phyloP scores from a whole-genome alignment of 2,329 filamentous ascomycete species.

The Sordariomycetes sp. region DNA sequence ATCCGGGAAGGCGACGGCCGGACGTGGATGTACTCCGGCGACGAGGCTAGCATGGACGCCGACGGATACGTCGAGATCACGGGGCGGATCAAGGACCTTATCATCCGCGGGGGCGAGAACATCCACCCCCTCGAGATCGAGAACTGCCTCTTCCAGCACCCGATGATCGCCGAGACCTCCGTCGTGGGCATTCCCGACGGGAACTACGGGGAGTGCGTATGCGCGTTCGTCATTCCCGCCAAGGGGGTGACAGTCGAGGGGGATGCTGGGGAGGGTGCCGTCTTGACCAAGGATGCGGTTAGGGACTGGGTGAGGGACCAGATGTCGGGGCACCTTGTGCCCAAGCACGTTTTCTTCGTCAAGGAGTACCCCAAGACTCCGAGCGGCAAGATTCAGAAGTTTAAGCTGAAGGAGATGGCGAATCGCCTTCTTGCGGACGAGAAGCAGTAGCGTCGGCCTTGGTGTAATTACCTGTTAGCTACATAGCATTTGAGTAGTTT shows the following conservation, averaged over 20 bases:
- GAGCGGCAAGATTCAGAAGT: slow-evolving; percentile 96
- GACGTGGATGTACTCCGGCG: slow-evolving; percentile 84
- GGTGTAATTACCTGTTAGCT: not conserved
- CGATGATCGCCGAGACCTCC: slow-evolving; percentile 58
- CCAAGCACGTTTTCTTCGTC: slow-evolving; percentile 81
- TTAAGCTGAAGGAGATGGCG: slow-evolving; percentile 60
- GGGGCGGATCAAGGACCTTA: slow-evolving; percentile 85
- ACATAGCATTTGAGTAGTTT: not conserved
- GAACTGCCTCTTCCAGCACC: slow-evolving; percentile 67
- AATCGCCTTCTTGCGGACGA: slow-evolving; percentile 16
- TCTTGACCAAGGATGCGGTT: slow-evolving; percentile 44
- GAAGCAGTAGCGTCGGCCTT: not conserved
- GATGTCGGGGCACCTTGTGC: slow-evolving; percentile 65
- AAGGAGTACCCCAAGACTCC: slow-evolving; percentile 85
- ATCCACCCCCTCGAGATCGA: slow-evolving; percentile 91
- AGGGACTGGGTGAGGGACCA: slow-evolving; percentile 58
- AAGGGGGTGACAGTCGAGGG: slow-evolving; percentile 12
- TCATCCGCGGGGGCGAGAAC: slow-evolving; percentile 91
- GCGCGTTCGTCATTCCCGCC: slow-evolving; percentile 60
- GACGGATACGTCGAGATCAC: slow-evolving; percentile 83
- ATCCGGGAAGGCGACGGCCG: slow-evolving; percentile 31
- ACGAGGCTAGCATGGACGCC: slow-evolving; percentile 75
- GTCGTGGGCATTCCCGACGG: slow-evolving; percentile 77
- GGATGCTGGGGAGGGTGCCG: not conserved
- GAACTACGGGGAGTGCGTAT: slow-evolving; percentile 75